Conservation (phyloP, 169 alveolate genomes). For the Cryptosporidium felis region DNA sequence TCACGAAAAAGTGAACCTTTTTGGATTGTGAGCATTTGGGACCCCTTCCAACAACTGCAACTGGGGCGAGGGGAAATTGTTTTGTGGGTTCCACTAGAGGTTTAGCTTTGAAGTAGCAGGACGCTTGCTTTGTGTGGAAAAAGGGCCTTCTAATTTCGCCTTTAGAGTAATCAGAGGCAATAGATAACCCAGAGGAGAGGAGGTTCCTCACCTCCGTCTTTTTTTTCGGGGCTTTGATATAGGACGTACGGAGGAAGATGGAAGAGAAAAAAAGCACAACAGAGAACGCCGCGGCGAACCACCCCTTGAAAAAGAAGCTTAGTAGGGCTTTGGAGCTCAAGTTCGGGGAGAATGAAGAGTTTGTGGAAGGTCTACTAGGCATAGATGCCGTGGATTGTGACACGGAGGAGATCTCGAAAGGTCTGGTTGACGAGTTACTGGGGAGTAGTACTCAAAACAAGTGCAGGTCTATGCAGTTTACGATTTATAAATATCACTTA, state of each 20-base stretch:
- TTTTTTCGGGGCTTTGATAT: background rate
- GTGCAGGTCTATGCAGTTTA: conserved; percentile 37
- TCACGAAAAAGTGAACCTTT: no score
- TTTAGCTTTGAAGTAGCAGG: no score
- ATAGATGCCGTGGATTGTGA: conserved; percentile 5
- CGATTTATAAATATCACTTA: conserved; percentile 24
- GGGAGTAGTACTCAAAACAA: background rate
- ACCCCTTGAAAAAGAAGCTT: conserved; percentile 37
- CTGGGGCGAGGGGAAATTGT: no score
- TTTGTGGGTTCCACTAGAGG: no score
- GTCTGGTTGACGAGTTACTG: conserved; percentile 17
- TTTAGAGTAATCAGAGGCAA: no score
- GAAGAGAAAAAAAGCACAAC: no score
- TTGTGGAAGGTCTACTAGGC: background rate
- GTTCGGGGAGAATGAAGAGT: conserved; percentile 53
- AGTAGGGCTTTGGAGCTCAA: conserved; percentile 34
- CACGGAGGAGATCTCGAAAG: background rate
- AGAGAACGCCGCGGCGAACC: background rate
- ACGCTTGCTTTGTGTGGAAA: no score
- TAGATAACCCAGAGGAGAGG: no score
- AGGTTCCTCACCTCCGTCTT: no score
- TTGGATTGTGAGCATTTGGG: no score
- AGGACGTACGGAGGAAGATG: background rate
- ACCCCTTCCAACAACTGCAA: no score
- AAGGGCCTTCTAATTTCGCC: no score